Evolutionary conservation across 176 grass and related monocot species (phyloP).

Genomic region (Eremochloa ophiuroides): DNA sequence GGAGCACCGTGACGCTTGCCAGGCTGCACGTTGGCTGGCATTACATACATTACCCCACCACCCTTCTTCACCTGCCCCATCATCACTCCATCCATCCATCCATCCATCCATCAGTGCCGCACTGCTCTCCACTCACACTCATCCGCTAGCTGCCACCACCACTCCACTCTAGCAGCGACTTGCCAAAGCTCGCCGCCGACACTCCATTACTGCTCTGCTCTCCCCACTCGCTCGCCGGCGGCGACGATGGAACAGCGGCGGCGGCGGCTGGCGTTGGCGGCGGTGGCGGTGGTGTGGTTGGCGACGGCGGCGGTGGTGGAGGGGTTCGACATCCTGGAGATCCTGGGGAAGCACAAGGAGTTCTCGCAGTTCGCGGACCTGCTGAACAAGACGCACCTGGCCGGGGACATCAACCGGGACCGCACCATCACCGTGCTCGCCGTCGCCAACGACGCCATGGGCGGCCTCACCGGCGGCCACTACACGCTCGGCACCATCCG

Average conservation of each 20-base stretch:
- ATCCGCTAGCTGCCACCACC: too few relatives aligned
- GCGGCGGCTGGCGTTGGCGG: slow-evolving; percentile 15
- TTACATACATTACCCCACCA: slow-evolving; percentile 19
- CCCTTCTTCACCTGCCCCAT: background rate
- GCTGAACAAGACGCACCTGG: slow-evolving; percentile 65
- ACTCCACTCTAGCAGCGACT: too few relatives aligned
- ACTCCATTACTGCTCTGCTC: background rate
- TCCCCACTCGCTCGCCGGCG: background rate
- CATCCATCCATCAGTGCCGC: background rate
- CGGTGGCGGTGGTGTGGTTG: background rate
- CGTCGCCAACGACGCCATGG: slow-evolving; percentile 73
- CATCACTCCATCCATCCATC: background rate
- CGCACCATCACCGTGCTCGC: slow-evolving; percentile 88
- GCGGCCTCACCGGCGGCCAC: slow-evolving; percentile 35
- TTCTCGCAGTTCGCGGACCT: slow-evolving; percentile 91
- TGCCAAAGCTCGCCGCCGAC: too few relatives aligned
- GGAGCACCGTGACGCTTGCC: background rate
- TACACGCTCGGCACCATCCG: slow-evolving; percentile 64
- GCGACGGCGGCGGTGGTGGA: slow-evolving; percentile 4
- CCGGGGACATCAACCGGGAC: slow-evolving; percentile 79
- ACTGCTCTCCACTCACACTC: background rate
- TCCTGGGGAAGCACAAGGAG: slow-evolving; percentile 64
- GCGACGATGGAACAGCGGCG: slow-evolving; percentile 11
- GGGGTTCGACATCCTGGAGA: slow-evolving; percentile 89
- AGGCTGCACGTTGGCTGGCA: slow-evolving; percentile 13